Percentiles rank a stretch among this genome's conserved stretches.
Evolutionary conservation across 345 rosid species (phyloP).

Genomic region (Citrus sp.): DNA sequence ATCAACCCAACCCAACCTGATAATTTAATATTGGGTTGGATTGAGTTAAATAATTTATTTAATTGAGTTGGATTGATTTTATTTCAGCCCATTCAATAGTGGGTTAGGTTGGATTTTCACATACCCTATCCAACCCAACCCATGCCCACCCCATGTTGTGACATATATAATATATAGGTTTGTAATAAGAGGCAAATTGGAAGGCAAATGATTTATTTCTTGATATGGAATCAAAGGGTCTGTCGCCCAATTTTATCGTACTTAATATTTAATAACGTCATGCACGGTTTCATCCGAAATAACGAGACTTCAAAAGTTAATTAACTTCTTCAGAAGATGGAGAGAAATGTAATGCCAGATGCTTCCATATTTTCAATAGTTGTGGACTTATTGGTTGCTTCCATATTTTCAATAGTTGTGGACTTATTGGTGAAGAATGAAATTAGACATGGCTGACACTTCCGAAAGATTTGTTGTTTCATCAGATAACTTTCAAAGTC

Average conservation of each 20-base stretch:
- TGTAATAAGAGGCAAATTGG: background rate
- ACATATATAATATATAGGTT: background rate
- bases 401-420: background rate
- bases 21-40: too few species aligned
- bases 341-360: background rate
- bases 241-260: too few species aligned
- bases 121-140: too few species aligned
- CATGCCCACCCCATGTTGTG: background rate
- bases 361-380: background rate
- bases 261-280: background rate
- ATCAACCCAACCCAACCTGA: rapidly evolving
- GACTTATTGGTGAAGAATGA: background rate
- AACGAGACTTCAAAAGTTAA: background rate
- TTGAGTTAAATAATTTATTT: too few species aligned
- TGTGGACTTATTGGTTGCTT: background rate
- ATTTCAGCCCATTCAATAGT: too few species aligned
- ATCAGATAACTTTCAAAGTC: too few species aligned
- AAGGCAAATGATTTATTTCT: background rate
- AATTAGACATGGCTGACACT: background rate
- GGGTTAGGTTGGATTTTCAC: too few species aligned
- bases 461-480: background rate
- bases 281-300: background rate
- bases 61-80: too few species aligned
- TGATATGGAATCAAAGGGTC: background rate
- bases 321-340: background rate